Base-by-base conservation (phyloP, 352 stramenopile species). In the Pythium scleroteichum region DNA sequence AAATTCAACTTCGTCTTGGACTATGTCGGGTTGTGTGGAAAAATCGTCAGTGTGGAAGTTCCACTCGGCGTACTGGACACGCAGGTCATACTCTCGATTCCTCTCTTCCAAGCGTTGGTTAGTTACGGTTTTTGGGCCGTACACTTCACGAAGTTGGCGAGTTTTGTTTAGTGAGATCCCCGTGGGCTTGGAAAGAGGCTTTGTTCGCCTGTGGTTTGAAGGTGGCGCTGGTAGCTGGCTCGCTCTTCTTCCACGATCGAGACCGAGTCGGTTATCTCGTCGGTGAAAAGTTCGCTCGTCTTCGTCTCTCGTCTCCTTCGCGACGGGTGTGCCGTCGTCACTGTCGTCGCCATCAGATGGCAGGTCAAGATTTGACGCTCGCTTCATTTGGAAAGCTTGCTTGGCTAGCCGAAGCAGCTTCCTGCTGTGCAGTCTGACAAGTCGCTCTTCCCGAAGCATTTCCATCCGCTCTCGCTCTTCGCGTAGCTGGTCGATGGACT, bases 371-470 rank as follows among this genome's bases (percentile, higher is more conserved):
- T 35, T 5, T 10, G 29, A 35, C 5, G 10, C 10, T 10, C 29
- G 29, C 29, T 35, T 35, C 5, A 35, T 6, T 53, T 39, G 14
- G n/a, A n/a, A n/a, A 33, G 24, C 12, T 22, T 9, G 27, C 42
- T 54, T 40, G 0, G 50, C 20, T 7, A 53, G 29, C 12, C 73
- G 64, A 48, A 17, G 27, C 12, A 66, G 61, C 50, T 80, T 62
- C 58, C 92, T 90, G 17, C 71, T 45, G 13, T 79, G 57, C 2
- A 95, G 23, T 20, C 76, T 66, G 19, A 71, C 60, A 9, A 87
- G 75, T 17, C 83, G 61, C 64, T 94, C 85, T 59, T 93, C 85
- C n/a, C 81, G 75, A 46, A 70, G 62, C 83, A 95, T 90, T 0
- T 73, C 64, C 20, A 83, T 69, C 14, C 79, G 71, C 56, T 95